These are phyloP conservation scores for Trametes coccinea DNA, from an alignment of 768 basidiomycete genomes.

Conservation along the genomic window DNA sequence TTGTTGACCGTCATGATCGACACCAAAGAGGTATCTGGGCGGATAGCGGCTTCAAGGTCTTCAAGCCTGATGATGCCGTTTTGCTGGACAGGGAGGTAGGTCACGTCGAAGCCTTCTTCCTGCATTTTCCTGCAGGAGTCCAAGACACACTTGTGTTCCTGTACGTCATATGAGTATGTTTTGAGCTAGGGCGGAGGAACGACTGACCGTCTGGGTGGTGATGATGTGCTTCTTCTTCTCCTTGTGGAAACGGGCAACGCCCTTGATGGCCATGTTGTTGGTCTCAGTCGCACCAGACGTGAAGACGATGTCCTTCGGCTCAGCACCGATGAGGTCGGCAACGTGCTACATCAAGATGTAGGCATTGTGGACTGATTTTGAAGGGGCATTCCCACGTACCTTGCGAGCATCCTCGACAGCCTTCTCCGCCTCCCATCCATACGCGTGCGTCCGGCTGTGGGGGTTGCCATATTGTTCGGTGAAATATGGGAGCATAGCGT, in stretches of 20 bases:
- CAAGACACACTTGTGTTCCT: slow-evolving; percentile 99
- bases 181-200: not conserved
- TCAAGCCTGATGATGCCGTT: slow-evolving; percentile 83
- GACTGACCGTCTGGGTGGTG: slow-evolving; percentile 86
- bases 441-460: slow-evolving; percentile 96
- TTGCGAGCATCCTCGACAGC: slow-evolving; percentile 92
- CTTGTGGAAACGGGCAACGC: slow-evolving; percentile 92
- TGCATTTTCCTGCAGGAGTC: slow-evolving; percentile 95
- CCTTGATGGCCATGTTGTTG: slow-evolving; percentile 98
- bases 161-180: slow-evolving; percentile 6
- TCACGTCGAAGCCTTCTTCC: slow-evolving; percentile 97
- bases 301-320: slow-evolving; percentile 94
- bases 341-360: slow-evolving; percentile 56
- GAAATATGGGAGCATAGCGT: slow-evolving; percentile 93
- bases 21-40: slow-evolving; percentile 91
- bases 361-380: not conserved
- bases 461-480: slow-evolving; percentile 98
- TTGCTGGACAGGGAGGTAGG: slow-evolving; percentile 90
- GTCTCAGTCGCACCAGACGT: slow-evolving; percentile 98
- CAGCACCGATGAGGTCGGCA: slow-evolving; percentile 91
- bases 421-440: slow-evolving; percentile 98
- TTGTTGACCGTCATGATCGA: slow-evolving; percentile 99
- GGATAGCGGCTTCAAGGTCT: slow-evolving; percentile 82
- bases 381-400: slow-evolving; percentile 40
- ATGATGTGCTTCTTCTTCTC: slow-evolving; percentile 93